Conservation (phyloP, 2,329 filamentous ascomycete species). For the Malbranchea zuffiana region DNA sequence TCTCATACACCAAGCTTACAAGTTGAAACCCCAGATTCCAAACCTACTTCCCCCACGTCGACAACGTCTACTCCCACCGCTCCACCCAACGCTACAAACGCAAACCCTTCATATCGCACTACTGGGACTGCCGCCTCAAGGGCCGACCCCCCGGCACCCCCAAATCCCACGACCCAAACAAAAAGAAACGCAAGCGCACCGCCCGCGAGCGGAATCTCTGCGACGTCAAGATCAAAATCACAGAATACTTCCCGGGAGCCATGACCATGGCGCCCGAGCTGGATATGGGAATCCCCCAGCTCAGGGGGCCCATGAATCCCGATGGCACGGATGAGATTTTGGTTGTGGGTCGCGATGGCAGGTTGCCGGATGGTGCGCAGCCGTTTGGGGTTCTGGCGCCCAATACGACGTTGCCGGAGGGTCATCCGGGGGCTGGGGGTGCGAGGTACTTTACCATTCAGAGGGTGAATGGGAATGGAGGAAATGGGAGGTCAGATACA, state of each 20-base stretch:
- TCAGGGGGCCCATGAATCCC: no score
- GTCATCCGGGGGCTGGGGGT: conserved; percentile 39
- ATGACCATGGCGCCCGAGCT: conserved; percentile 22
- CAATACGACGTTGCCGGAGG: conserved; percentile 30
- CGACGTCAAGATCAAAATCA: conserved; percentile 79
- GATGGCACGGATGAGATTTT: conserved; percentile 7
- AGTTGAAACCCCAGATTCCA: conserved; percentile 49
- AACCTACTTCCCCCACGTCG: conserved; percentile 71
- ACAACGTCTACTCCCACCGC: conserved; percentile 75
- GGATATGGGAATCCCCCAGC: conserved; percentile 21
- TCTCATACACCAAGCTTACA: conserved; percentile 4
- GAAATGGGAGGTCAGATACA: conserved; percentile 60
- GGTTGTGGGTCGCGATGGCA: conserved; percentile 15
- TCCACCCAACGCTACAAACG: conserved; percentile 73
- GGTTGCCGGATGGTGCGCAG: conserved; percentile 21
- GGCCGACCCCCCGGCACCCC: conserved; percentile 67
- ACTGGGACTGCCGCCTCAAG: conserved; percentile 76
- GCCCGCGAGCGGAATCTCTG: conserved; percentile 69
- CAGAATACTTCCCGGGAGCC: conserved; percentile 58
- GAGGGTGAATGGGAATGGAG: conserved; percentile 64
- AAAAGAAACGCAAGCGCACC: conserved; percentile 69
- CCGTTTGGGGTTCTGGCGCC: conserved; percentile 37
- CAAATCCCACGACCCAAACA: conserved; percentile 67
- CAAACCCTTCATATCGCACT: conserved; percentile 71
- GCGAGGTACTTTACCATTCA: conserved; percentile 63